Conservation (phyloP, 352 stramenopile genomes). For the Globisporangium perplexum region DNA sequence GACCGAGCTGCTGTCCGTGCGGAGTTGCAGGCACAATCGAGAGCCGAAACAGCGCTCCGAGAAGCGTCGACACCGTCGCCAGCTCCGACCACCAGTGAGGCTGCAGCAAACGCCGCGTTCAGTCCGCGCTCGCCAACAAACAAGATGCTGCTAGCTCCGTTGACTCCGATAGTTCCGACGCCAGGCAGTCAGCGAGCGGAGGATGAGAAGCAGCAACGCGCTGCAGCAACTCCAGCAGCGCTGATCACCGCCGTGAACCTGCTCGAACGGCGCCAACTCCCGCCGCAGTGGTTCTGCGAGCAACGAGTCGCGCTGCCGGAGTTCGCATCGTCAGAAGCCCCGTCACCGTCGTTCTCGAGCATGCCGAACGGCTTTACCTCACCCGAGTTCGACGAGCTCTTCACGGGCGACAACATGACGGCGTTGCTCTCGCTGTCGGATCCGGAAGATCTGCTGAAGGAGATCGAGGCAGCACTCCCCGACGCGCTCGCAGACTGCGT, state of each 20-base stretch:
- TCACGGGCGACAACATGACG: conserved; percentile 21
- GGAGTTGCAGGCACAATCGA: not conserved
- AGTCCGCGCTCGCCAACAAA: conserved; percentile 4
- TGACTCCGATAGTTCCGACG: not conserved
- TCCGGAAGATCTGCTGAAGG: conserved; percentile 50
- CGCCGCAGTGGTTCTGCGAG: not conserved
- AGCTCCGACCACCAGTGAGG: not conserved
- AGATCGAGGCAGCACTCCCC: conserved; percentile 62
- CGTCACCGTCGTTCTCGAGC: not conserved
- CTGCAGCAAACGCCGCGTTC: not conserved
- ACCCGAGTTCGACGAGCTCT: conserved; percentile 27
- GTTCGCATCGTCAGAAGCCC: not conserved
- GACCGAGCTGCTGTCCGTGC: conserved; percentile 12
- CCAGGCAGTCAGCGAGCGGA: not conserved
- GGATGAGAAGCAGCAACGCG: not conserved
- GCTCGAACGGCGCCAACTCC: not conserved
- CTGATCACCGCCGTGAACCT: not conserved
- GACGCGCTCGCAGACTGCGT: conserved; percentile 33
- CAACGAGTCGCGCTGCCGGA: not conserved
- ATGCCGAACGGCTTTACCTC: not conserved
- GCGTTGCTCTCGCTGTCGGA: conserved; percentile 33
- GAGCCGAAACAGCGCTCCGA: not conserved
- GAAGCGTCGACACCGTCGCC: not conserved
- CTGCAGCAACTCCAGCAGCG: not conserved
- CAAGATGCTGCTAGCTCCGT: conserved; percentile 23